Evolutionary conservation across 305 asterid species (phyloP), one percentile per base, ranked within the genome.

Genomic region (Rubia tinctorum): DNA sequence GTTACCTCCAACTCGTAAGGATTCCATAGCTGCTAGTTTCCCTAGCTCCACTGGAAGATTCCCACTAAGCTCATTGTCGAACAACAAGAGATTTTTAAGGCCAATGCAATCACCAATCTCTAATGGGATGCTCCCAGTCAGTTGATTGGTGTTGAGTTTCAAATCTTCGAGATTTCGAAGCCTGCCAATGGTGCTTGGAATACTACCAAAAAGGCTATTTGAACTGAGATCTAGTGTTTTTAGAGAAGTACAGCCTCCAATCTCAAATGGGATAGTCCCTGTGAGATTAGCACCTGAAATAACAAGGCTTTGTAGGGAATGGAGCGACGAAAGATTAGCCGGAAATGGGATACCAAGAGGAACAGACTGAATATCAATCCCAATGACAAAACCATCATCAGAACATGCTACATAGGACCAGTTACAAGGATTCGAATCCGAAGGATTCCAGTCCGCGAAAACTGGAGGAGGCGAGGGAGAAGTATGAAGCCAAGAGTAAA

Each of bases 221-320:
- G 86, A 87, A 69, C 97, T 85, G 39, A 90, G 72, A 72, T 92
- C 98, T 69, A 92, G 68, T 10, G 75, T 78, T 47, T 18, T 77
- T 7, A 92, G 79, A 0, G 90, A 86, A 64, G 60, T 27, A 22
- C 81, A 87, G 72, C 86, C 86, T 34, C 98, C 98, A 53, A 92
- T 76, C 6, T 88, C 92, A 22, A 22, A 34, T 2, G 94, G 94
- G 81, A 92, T 83, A 5, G 84, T 81, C 64, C 98, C 98, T 4
- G 92, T 92, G 71, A 92, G 86, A 75, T 92, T 92, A 2, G 90
- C 90, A 42, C 82, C 91, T 25, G 95, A 83, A 71, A 92, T 84
- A 22, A 72, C 80, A 3, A 92, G 80, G 1, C 65, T 80, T 68
- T 82, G 76, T 7, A 92, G 92, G 49, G 77, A 88, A 3, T 8